A percentile compares a stretch with the other conserved stretches of the same genome.
Conservation (phyloP, 371 early-diverging fungal species). For the Mucor mucedo region DNA sequence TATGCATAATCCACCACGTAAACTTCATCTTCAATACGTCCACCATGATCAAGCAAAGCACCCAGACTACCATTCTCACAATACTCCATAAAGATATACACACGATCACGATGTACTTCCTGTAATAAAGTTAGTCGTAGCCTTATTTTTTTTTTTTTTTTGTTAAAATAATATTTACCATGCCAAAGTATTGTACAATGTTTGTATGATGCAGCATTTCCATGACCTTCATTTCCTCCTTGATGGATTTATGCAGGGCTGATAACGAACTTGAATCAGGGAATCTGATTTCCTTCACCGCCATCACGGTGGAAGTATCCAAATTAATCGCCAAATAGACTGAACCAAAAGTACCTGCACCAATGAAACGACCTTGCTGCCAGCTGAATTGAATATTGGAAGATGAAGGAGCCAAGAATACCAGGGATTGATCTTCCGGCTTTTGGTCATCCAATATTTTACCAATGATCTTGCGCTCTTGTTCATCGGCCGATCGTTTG, state of each 20-base stretch:
- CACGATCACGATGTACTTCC: conserved; percentile 90
- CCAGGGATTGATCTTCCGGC: conserved; percentile 80
- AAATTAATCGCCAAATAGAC: conserved; percentile 86
- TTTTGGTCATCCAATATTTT: conserved; percentile 79
- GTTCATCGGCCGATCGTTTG: conserved; percentile 52
- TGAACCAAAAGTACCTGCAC: conserved; percentile 89
- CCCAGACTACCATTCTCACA: conserved; percentile 86
- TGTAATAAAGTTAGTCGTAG: too few relatives aligned
- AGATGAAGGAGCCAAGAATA: conserved; percentile 76
- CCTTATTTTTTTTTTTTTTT: too few relatives aligned
- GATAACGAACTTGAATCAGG: conserved; percentile 75
- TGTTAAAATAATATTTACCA: conserved; percentile 39
- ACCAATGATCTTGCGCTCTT: conserved; percentile 69
- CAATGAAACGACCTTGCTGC: conserved; percentile 88
- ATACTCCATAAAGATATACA: conserved; percentile 95
- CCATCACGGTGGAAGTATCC: conserved; percentile 88
- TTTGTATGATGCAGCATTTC: conserved; percentile 89
- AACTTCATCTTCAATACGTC: conserved; percentile 77
- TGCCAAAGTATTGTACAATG: conserved; percentile 89
- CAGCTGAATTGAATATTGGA: conserved; percentile 81
- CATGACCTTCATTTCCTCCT: conserved; percentile 92
- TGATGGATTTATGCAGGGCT: conserved; percentile 74
- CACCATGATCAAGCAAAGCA: conserved; percentile 77
- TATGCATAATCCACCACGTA: conserved; percentile 78
- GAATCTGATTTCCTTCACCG: conserved; percentile 93